Base-by-base conservation (phyloP, 176 grass and related monocot species). In the Oryza brachyantha region DNA sequence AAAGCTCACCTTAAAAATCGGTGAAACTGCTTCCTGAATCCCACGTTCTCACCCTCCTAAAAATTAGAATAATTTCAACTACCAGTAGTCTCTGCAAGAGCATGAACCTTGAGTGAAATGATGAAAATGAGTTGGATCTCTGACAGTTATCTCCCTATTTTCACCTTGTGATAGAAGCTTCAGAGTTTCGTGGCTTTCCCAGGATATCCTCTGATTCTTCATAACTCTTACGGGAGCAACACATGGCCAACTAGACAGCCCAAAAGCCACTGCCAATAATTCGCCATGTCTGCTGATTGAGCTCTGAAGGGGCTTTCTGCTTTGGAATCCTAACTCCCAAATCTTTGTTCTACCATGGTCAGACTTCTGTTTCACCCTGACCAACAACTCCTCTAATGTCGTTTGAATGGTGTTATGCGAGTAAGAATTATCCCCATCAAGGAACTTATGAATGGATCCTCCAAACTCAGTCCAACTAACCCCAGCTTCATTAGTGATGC, bases 41-140 rank as follows among this genome's bases (percentile, higher is more conserved):
- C 50, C 19, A n/a, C 21, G 48, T 27, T 22, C 41, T 50, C 62
- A 60, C 62, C 28, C 29, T 80, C 37, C 73, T 73, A 61, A 26
- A 72, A 14, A 2, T 60, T 39, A 79, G n/a, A 48, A 70, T 34
- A 9, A n/a, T 24, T 61, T 48, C 42, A 13, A 37, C 64, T 87
- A 97, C 91, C 94, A 97, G 66, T 93, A 97, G 60, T 89, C 86
- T 66, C 84, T 64, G 65, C 94, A 93, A 61, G 91, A 88, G 63
- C 91, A 97, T 16, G 86, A 93, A 35, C 94, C 91, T 78, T 72
- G 71, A 68, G 19, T 78, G 61, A 97, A 93, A 77, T 61, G 78
- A 91, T 97, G 94, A 85, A 93, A 93, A 25, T 83, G 84, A 63
- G 70, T 60, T 19, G 84, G 67, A 71, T 97, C 91, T 84, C 88